A percentile compares a stretch with the other conserved stretches of the same genome.
These are phyloP conservation scores for Chrysoporthe austroafricana DNA, from an alignment of 2,329 filamentous ascomycete genomes.

Conservation along the genomic window DNA sequence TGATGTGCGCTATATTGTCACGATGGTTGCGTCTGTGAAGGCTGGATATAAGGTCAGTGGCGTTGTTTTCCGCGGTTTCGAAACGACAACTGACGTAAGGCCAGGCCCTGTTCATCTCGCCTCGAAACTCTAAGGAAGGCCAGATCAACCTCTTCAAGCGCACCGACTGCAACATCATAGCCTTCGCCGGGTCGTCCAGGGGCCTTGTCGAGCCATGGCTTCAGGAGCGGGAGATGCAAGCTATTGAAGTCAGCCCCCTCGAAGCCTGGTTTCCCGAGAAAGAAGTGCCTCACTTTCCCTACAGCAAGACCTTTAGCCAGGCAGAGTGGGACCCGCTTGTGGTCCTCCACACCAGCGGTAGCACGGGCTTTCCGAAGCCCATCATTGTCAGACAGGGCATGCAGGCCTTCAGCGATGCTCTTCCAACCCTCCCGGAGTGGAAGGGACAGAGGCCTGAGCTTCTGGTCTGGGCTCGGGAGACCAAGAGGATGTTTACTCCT, in stretches of 20 bases:
- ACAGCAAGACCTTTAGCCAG: constrained; percentile 46
- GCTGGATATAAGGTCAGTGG: constrained; percentile 30
- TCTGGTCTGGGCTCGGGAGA: constrained; percentile 7
- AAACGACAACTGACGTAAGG: background rate
- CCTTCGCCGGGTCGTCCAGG: constrained; percentile 38
- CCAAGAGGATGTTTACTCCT: constrained; percentile 21
- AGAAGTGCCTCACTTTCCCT: constrained; percentile 42
- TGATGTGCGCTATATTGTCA: constrained; percentile 24
- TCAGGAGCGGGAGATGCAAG: constrained; percentile 43
- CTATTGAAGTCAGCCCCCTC: constrained; percentile 39
- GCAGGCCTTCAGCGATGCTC: constrained; percentile 40
- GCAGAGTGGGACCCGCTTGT: constrained; percentile 46
- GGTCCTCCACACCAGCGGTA: constrained; percentile 51
- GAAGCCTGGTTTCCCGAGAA: constrained; percentile 43
- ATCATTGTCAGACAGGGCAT: constrained; percentile 46
- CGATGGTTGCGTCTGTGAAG: constrained; percentile 26
- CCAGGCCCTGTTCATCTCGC: constrained; percentile 48
- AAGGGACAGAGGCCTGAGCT: constrained; percentile 14
- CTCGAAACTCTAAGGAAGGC: constrained; percentile 49
- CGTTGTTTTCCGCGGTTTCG: accelerated
- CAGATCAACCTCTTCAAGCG: constrained; percentile 49
- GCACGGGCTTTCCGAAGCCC: constrained; percentile 51
- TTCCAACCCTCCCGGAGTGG: constrained; percentile 34
- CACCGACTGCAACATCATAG: constrained; percentile 47
- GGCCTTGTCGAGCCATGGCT: constrained; percentile 43